Base-by-base conservation (phyloP, 495 filamentous ascomycete species). In the Cladorrhinum samala region DNA sequence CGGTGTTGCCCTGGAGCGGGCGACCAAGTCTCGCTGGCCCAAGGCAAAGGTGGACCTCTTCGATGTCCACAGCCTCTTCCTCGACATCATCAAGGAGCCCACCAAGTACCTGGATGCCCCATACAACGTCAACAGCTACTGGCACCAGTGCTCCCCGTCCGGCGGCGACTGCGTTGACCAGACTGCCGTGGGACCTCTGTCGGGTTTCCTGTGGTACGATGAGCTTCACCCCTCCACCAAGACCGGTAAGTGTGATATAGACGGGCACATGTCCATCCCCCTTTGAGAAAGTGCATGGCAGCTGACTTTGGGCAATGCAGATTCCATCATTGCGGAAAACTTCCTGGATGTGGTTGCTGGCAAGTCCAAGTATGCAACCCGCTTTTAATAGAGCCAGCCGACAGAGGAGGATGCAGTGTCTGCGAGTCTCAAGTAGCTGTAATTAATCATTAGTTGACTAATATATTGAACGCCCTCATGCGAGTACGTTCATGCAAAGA, bases 161-260 rank as follows among this genome's bases (percentile, higher is more conserved):
- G 60, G 66, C 9, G 56, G 61, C 43, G 36, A 61, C 1, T 62
- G 56, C 33, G 46, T 58, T 11, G 62, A 72, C 40, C 74, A 70
- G 52, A 60, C 56, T 7, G 38, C 49, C 27, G 9, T 65, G 6
- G 40, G 69, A 4, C 61, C 68, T 24, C 56, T 62, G 33, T 62
- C 62, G 36, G 68, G 75, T n/a, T 75, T 67, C 52, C 39, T 75
- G 52, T 80, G 72, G 73, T 76, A 74, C 53, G 85, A 89, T 67
- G 78, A 81, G 61, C 65, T 89, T 61, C 86, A 89, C 68, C 83
- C 85, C 14, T 79, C 76, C n/a, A 70, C 80, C 62, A 75, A 79
- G 68, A 74, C 79, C 7, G 64, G 72, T 68, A 64, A 69, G 64
- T 65, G 59, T 37, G 63, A 65, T 45, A n/a, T n/a, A n/a, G n/a